Conservation (phyloP, 768 basidiomycete genomes). For the Tricholoma sp. region DNA sequence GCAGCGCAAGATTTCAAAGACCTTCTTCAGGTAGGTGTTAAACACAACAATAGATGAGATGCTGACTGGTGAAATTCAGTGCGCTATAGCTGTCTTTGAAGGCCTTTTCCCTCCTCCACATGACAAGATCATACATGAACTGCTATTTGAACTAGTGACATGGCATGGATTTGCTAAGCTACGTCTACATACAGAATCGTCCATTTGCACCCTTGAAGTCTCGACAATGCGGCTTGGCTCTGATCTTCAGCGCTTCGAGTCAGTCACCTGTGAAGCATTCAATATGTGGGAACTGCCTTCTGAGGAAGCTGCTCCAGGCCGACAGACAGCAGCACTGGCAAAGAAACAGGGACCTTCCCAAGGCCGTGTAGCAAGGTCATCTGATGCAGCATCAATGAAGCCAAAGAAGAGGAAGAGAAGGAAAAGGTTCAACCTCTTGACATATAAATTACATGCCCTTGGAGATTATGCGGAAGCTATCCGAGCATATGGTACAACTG, state of each 20-base stretch:
- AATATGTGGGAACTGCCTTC: constrained; percentile 7
- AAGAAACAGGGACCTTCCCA: no score
- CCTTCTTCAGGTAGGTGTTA: constrained; percentile 19
- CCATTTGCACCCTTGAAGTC: neutral
- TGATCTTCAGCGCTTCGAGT: neutral
- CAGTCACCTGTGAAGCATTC: neutral
- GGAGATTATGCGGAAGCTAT: constrained; percentile 27
- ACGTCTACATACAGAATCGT: constrained; percentile 4
- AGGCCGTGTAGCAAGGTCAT: no score
- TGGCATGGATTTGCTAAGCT: constrained; percentile 9
- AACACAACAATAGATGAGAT: no score
- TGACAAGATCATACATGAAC: neutral
- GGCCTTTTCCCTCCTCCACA: neutral
- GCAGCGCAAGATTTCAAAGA: constrained; percentile 21
- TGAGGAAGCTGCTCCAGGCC: constrained; percentile 7
- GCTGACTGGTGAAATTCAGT: neutral
- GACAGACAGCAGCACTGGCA: neutral
- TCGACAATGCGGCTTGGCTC: neutral
- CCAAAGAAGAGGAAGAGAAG: neutral
- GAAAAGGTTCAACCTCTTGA: constrained; percentile 20
- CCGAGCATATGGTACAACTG: constrained; percentile 22
- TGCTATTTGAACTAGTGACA: constrained; percentile 1
- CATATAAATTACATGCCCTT: constrained; percentile 29
- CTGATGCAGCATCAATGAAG: neutral
- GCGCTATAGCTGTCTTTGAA: constrained; percentile 3